A percentile compares a stretch with the other conserved stretches of the same genome.
Conservation (phyloP, 192 early-diverging fungal species). For the Podila minutissima region DNA sequence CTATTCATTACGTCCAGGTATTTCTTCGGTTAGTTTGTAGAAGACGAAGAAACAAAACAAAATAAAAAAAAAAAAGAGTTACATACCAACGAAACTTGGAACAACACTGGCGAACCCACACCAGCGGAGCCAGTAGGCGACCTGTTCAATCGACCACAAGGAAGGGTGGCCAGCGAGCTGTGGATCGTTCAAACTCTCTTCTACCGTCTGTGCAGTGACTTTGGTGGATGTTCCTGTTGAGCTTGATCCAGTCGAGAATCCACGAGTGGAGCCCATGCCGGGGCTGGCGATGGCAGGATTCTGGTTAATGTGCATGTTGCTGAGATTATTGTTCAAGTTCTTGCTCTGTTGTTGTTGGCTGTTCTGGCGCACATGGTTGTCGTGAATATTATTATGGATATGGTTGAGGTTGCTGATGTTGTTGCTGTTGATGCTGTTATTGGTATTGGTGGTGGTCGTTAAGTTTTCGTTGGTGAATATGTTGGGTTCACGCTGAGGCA, state of each 20-base stretch:
- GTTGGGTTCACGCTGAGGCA: constrained; percentile 6
- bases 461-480: not conserved
- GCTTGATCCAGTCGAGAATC: not conserved
- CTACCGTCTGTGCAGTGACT: constrained; percentile 22
- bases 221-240: constrained; percentile 7
- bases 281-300: constrained; percentile 38
- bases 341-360: not conserved
- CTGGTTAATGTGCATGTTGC: constrained; percentile 41
- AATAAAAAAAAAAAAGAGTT: not conserved
- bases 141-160: constrained; percentile 65
- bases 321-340: constrained; percentile 10
- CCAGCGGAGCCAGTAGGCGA: constrained; percentile 65
- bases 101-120: constrained; percentile 60
- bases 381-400: constrained; percentile 3
- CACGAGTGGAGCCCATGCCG: constrained; percentile 10
- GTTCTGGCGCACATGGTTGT: constrained; percentile 8
- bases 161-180: constrained; percentile 52
- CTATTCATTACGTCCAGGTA: constrained; percentile 33
- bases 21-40: too few relatives aligned
- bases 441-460: constrained; percentile 1
- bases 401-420: constrained; percentile 5
- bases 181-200: constrained; percentile 41
- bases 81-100: constrained; percentile 62
- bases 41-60: not conserved
- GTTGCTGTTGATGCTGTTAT: not conserved